These are phyloP conservation scores for Aspergillus jensenii DNA, from an alignment of 2,329 filamentous ascomycete species.

Conservation along the genomic window DNA sequence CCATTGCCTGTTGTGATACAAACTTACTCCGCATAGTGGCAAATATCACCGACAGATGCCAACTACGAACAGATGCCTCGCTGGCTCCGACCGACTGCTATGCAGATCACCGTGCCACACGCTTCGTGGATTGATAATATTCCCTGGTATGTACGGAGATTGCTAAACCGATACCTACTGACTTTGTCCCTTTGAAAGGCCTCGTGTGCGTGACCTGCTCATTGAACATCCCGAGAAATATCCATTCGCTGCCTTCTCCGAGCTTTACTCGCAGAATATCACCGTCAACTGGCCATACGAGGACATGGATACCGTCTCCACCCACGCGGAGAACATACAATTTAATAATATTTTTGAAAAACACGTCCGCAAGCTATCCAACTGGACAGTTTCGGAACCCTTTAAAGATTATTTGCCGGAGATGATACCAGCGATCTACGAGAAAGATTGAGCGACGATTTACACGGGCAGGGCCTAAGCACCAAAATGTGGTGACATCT, in stretches of 20 bases:
- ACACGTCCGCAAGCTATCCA: not conserved
- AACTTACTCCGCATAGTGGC: not conserved
- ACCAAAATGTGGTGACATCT: too few species aligned
- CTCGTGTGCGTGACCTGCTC: constrained; percentile 1
- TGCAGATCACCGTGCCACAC: constrained; percentile 4
- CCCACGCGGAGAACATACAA: not conserved
- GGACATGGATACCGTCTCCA: not conserved
- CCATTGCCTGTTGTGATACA: not conserved
- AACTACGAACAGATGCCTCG: not conserved
- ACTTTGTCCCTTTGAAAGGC: not conserved
- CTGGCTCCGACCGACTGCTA: constrained; percentile 1
- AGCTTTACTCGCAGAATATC: constrained; percentile 1
- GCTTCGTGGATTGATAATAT: constrained; percentile 7
- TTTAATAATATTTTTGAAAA: constrained; percentile 4
- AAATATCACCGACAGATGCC: not conserved
- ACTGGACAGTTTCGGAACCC: not conserved
- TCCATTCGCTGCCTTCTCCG: constrained; percentile 4
- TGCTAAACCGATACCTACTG: too few species aligned
- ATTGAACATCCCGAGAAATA: not conserved
- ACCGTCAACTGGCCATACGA: constrained; percentile 3
- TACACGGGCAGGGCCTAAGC: too few species aligned
- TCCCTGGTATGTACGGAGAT: not conserved
- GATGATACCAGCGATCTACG: not conserved
- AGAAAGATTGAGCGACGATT: not conserved
- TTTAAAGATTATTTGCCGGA: constrained; percentile 4